Evolutionary conservation across 1,284 basidiomycete species (phyloP).

Genomic region (Fomes fomentarius): DNA sequence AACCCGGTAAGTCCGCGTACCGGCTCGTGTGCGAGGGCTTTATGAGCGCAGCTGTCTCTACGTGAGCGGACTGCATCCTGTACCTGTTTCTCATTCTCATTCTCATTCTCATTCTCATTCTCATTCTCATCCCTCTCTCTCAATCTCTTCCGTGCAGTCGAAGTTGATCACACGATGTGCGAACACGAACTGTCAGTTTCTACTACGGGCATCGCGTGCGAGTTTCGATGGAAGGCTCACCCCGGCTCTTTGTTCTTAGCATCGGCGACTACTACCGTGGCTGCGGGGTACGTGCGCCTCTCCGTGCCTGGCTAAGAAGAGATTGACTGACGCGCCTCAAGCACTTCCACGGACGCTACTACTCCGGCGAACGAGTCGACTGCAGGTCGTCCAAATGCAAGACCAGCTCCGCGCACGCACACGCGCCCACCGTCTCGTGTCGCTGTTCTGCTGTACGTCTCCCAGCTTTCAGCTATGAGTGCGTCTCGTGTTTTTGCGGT

Average conservation of each 20-base stretch:
- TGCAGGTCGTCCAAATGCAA: slow-evolving; percentile 54
- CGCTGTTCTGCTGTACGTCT: slow-evolving; percentile 41
- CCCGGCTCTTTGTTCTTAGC: slow-evolving; percentile 37
- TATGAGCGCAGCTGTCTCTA: background rate
- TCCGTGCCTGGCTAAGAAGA: background rate
- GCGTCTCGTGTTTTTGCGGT: background rate
- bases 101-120: too few species aligned
- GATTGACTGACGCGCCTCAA: slow-evolving; percentile 26
- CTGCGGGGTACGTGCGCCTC: slow-evolving; percentile 48
- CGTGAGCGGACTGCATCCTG: too few species aligned
- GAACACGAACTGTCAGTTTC: slow-evolving; percentile 62
- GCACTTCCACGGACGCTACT: slow-evolving; percentile 68
- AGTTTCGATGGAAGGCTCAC: too few species aligned
- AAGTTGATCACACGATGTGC: slow-evolving; percentile 48
- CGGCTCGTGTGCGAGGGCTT: background rate
- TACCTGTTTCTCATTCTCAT: too few species aligned
- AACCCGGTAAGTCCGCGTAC: background rate
- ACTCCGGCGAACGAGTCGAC: slow-evolving; percentile 58
- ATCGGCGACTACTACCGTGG: slow-evolving; percentile 66
- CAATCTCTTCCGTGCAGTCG: too few species aligned
- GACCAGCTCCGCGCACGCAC: slow-evolving; percentile 56
- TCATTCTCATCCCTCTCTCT: too few species aligned
- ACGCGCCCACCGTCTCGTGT: slow-evolving; percentile 53
- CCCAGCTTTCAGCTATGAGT: too few species aligned
- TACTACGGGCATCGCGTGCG: too few species aligned